Percentiles rank a stretch among this genome's conserved stretches.
These are phyloP conservation scores for Nannochloropsis gaditana DNA, from an alignment of 108 stramenopile genomes.

Conservation along the genomic window DNA sequence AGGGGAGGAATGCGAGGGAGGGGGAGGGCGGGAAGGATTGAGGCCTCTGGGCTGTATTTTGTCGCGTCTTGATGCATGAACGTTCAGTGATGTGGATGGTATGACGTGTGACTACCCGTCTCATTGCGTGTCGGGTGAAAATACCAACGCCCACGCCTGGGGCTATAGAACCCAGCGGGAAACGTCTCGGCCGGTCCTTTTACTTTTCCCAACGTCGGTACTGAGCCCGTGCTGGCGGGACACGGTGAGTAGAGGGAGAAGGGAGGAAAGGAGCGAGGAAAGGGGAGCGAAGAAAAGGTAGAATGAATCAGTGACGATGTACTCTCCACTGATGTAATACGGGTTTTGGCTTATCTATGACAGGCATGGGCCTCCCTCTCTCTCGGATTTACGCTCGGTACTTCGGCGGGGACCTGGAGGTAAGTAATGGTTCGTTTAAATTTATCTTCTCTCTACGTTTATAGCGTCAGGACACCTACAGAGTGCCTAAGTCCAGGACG, in stretches of 20 bases:
- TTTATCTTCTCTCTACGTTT: too few relatives aligned
- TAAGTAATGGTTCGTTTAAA: neutral
- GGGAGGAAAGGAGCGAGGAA: neutral
- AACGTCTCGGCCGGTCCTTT: neutral
- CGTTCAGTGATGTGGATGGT: too few relatives aligned
- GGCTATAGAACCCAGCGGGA: neutral
- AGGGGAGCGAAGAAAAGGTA: neutral
- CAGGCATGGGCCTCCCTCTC: constrained; percentile 87
- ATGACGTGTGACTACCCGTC: too few relatives aligned
- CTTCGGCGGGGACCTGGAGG: constrained; percentile 82
- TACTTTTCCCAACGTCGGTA: constrained; percentile 50
- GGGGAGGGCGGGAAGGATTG: neutral
- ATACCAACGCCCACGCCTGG: neutral
- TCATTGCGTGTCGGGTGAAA: too few relatives aligned
- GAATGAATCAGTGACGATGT: neutral
- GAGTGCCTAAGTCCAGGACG: too few relatives aligned
- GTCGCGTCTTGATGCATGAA: too few relatives aligned
- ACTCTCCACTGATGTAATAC: neutral
- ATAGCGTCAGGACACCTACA: too few relatives aligned
- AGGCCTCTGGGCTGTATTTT: too few relatives aligned
- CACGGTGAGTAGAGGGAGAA: constrained; percentile 49
- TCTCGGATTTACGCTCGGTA: constrained; percentile 85
- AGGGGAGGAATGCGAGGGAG: neutral
- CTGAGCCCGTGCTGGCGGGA: constrained; percentile 71
- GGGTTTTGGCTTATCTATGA: constrained; percentile 22